Evolutionary conservation across 306 rosid genomes (phyloP).

Genomic region (Luffa aegyptiaca): DNA sequence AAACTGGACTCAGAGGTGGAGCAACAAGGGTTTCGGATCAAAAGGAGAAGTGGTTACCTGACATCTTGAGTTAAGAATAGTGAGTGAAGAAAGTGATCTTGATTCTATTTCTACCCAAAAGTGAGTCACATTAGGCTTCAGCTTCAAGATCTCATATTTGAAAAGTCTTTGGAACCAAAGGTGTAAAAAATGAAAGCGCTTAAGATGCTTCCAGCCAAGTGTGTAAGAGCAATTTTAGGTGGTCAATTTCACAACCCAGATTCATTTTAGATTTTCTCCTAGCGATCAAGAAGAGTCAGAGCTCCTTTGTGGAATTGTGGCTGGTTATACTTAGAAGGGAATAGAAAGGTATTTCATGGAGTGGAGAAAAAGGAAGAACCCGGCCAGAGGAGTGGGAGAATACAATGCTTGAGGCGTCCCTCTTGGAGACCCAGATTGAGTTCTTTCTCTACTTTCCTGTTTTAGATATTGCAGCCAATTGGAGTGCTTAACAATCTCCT

Average conservation of each 20-base stretch:
- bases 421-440: neutral
- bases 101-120: neutral
- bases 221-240: neutral
- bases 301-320: neutral
- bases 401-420: neutral
- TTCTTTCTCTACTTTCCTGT: neutral
- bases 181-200: neutral
- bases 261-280: neutral
- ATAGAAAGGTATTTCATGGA: neutral
- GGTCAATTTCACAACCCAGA: neutral
- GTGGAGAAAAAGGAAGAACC: neutral
- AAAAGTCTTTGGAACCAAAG: neutral
- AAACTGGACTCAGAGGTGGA: no score
- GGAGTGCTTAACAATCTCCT: no score
- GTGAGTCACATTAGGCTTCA: neutral
- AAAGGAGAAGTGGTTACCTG: no score
- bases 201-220: neutral
- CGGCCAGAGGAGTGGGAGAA: neutral
- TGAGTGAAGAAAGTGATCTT: no score
- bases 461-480: no score
- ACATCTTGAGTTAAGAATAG: no score
- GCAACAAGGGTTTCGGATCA: no score
- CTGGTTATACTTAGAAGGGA: neutral
- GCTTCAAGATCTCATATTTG: neutral
- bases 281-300: neutral